Evolutionary conservation across 139 green algal species (phyloP).

Genomic region (Deuterostichococcus epilithicus): DNA sequence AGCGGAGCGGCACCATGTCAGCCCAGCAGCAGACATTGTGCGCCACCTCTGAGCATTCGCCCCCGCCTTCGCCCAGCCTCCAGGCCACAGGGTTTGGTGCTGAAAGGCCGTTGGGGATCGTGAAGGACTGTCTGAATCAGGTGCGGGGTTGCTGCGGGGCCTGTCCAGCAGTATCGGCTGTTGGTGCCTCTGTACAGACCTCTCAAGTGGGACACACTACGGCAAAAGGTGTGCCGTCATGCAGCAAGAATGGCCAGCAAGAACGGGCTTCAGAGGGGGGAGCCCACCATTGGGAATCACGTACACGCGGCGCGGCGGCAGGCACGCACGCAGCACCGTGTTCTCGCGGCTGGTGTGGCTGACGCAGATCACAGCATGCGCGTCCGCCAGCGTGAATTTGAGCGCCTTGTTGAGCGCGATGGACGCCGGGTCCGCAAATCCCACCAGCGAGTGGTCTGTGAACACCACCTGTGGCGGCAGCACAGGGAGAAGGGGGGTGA

Average conservation of each 20-base stretch:
- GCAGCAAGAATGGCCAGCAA: background rate
- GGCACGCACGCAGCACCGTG: constrained; percentile 85
- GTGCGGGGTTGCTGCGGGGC: too few relatives aligned
- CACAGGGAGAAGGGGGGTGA: too few relatives aligned
- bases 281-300: constrained; percentile 91
- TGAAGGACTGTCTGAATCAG: too few relatives aligned
- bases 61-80: too few relatives aligned
- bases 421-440: constrained; percentile 80
- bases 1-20: background rate
- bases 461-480: constrained; percentile 70
- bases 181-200: too few relatives aligned
- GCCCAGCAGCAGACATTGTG: background rate
- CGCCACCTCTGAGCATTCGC: too few relatives aligned
- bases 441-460: constrained; percentile 97
- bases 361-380: constrained; percentile 85
- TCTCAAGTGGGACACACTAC: too few relatives aligned
- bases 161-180: too few relatives aligned
- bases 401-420: constrained; percentile 89
- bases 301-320: constrained; percentile 79
- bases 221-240: background rate
- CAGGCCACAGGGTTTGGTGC: too few relatives aligned
- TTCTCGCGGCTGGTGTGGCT: constrained; percentile 96
- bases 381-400: constrained; percentile 72
- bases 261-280: background rate
- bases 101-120: too few relatives aligned